A percentile compares a stretch with the other conserved stretches of the same genome.
phyloP scores from a whole-genome alignment of 2,329 filamentous ascomycete genomes.

The Dendrostoma leiphaemia region DNA sequence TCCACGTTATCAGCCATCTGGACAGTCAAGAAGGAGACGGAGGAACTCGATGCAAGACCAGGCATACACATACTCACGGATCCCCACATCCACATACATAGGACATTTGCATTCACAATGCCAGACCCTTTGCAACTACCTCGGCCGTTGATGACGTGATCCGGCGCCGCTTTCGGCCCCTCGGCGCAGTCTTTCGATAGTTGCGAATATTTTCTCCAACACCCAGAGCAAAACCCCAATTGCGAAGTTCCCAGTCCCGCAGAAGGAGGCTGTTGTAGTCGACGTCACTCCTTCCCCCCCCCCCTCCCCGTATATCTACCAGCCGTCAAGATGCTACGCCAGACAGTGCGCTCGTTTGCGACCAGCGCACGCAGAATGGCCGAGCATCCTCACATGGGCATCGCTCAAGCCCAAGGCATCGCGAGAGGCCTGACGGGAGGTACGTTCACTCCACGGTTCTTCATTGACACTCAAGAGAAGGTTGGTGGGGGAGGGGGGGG shows the following conservation, averaged over 20 bases:
- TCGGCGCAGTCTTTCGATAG: background rate
- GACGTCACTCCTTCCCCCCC: too few relatives aligned
- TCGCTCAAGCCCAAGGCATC: slow-evolving; percentile 78
- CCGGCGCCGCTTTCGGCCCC: slow-evolving; percentile 10
- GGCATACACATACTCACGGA: background rate
- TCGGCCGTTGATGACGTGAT: background rate
- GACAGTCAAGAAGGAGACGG: background rate
- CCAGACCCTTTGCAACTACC: background rate
- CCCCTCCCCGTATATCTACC: background rate
- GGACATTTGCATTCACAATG: background rate
- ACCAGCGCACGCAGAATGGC: slow-evolving; percentile 56
- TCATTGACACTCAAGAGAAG: too few relatives aligned
- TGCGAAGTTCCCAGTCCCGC: too few relatives aligned
- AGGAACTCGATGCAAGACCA: background rate
- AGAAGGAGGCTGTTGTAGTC: too few relatives aligned
- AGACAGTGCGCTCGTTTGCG: slow-evolving; percentile 65
- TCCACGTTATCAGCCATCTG: too few relatives aligned
- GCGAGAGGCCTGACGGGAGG: slow-evolving; percentile 79
- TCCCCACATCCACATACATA: background rate
- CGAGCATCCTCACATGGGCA: slow-evolving; percentile 61
- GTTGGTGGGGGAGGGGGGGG: too few relatives aligned
- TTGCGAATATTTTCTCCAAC: background rate
- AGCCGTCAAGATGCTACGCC: slow-evolving; percentile 61
- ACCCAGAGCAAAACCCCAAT: background rate
- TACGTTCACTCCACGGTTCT: too few relatives aligned